A percentile compares a stretch with the other conserved stretches of the same genome.
phyloP scores from a whole-genome alignment of 495 filamentous ascomycete species.

The Achaetomiella virescens region DNA sequence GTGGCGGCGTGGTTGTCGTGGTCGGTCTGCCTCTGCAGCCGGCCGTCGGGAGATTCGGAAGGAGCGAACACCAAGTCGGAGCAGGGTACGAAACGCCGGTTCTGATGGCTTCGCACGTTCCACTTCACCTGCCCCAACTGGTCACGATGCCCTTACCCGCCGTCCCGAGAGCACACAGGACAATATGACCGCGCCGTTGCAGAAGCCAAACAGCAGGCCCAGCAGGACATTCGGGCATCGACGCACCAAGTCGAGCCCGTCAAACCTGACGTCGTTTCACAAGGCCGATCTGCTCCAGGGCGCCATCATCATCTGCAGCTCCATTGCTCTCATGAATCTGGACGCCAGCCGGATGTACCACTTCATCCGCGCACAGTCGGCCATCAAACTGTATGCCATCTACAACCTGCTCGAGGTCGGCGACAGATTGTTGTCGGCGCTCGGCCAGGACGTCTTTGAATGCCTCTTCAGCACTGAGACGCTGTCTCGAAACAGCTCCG shows the following conservation, averaged over 20 bases:
- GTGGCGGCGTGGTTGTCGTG: conserved; percentile 55
- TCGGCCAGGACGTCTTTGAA: conserved; percentile 94
- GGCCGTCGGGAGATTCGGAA: conserved; percentile 14
- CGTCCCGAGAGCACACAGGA: conserved; percentile 7
- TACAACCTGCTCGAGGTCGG: conserved; percentile 91
- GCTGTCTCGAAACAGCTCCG: conserved; percentile 77
- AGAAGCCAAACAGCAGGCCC: conserved; percentile 10
- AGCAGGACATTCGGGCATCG: conserved; percentile 53
- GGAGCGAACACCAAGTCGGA: conserved; percentile 24
- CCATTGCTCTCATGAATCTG: conserved; percentile 78
- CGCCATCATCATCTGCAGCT: conserved; percentile 74
- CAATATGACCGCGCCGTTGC: background rate
- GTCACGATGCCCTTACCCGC: background rate
- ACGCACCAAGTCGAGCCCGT: conserved; percentile 76
- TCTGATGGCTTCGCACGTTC: background rate
- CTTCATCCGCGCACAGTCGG: conserved; percentile 89
- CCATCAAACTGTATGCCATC: conserved; percentile 97
- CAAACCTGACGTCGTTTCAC: conserved; percentile 74
- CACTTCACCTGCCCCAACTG: background rate
- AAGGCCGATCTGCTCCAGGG: conserved; percentile 95
- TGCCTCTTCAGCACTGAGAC: conserved; percentile 91
- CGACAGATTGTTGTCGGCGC: conserved; percentile 79
- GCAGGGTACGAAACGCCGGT: conserved; percentile 24
- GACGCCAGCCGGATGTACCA: conserved; percentile 99
- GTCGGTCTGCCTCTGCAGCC: conserved; percentile 33